Conservation (phyloP, 1,139 yeast species). For the Scheffersomyces insectosa region DNA sequence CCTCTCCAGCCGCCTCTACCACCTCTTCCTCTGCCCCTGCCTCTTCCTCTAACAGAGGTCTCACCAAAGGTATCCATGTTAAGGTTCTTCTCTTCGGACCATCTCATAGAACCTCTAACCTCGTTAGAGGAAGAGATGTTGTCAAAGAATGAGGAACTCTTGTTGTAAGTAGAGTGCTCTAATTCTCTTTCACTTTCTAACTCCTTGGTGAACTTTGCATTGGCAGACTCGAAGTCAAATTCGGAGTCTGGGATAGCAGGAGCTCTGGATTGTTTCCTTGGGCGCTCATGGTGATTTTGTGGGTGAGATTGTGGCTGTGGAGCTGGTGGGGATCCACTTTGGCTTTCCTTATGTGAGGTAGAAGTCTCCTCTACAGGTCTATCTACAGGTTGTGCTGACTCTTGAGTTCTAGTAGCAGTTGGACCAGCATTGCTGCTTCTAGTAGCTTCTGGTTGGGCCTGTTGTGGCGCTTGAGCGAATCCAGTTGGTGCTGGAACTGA, state of each 20-base stretch:
- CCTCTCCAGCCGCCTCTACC: constrained; percentile 31
- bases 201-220: constrained; percentile 46
- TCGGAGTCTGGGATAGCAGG: constrained; percentile 34
- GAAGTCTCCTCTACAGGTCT: constrained; percentile 16
- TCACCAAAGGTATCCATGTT: constrained; percentile 30
- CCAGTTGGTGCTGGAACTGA: constrained; percentile 10
- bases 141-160: constrained; percentile 25
- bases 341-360: constrained; percentile 22
- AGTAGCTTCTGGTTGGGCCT: constrained; percentile 12
- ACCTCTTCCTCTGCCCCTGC: constrained; percentile 35
- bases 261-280: constrained; percentile 26
- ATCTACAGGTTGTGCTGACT: constrained; percentile 7
- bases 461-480: constrained; percentile 13
- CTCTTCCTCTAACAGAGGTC: constrained; percentile 31
- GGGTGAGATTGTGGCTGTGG: constrained; percentile 38
- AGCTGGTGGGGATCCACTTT: constrained; percentile 70
- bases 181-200: constrained; percentile 20
- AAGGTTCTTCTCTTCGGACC: constrained; percentile 59
- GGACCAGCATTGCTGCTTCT: neutral
- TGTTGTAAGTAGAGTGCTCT: constrained; percentile 20
- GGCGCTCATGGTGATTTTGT: constrained; percentile 13
- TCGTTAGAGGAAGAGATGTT: constrained; percentile 43
- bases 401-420: neutral
- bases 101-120: constrained; percentile 45
- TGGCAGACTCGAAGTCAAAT: constrained; percentile 55